Conservation (phyloP, 148 eudicot genomes). For the Rhododendron ovatum region DNA sequence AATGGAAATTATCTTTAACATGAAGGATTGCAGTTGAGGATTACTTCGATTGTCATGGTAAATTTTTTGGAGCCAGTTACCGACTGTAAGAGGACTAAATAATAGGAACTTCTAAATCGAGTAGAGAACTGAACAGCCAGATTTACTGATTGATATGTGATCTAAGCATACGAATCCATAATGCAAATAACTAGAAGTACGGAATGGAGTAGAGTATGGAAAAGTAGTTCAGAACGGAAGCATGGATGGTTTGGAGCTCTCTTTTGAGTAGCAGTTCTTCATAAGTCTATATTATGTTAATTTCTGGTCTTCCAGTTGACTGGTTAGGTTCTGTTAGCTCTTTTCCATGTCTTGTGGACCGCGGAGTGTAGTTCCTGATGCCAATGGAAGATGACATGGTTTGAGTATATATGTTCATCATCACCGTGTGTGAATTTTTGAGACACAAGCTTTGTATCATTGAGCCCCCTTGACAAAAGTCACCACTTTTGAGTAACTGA, state of each 20-base stretch:
- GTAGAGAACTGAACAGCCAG: background rate
- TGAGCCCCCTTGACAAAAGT: background rate
- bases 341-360: background rate
- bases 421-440: background rate
- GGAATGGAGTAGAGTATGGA: background rate
- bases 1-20: background rate
- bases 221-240: background rate
- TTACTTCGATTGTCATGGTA: background rate
- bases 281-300: conserved; percentile 5
- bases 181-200: background rate
- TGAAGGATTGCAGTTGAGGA: background rate
- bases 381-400: conserved; percentile 3
- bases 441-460: background rate
- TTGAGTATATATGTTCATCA: background rate
- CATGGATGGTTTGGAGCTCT: conserved; percentile 1
- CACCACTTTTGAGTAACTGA: conserved; percentile 8
- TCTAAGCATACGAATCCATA: background rate
- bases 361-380: background rate
- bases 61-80: background rate
- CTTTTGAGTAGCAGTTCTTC: background rate
- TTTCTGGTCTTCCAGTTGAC: background rate
- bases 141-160: background rate
- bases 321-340: background rate
- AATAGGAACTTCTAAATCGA: background rate
- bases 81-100: background rate